Evolutionary conservation across 2,329 filamentous ascomycete species (phyloP).

Genomic region (Proliferodiscus dingleyae): DNA sequence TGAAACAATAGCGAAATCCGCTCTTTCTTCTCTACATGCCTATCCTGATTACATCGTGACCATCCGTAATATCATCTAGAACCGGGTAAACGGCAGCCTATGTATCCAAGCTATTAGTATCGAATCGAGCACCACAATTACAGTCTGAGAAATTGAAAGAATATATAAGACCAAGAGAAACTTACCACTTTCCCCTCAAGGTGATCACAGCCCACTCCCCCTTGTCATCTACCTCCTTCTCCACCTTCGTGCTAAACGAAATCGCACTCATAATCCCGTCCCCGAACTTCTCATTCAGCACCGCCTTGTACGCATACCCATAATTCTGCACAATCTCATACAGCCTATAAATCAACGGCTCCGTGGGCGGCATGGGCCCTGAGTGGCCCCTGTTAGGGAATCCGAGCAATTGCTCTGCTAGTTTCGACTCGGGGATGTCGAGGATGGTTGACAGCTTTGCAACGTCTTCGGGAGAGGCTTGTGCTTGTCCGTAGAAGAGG

Average conservation of each 20-base stretch:
- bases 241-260: slow-evolving; percentile 81
- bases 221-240: slow-evolving; percentile 85
- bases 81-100: slow-evolving; percentile 11
- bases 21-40: not conserved
- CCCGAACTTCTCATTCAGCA: slow-evolving; percentile 91
- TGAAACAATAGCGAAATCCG: no score
- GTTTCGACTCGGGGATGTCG: slow-evolving; percentile 48
- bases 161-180: no score
- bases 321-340: slow-evolving; percentile 98
- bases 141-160: slow-evolving; percentile 58
- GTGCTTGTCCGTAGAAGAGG: slow-evolving; percentile 84
- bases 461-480: slow-evolving; percentile 64
- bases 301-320: slow-evolving; percentile 90
- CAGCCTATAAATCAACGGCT: slow-evolving; percentile 83
- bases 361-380: slow-evolving; percentile 77
- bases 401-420: slow-evolving; percentile 60
- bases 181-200: slow-evolving; percentile 75
- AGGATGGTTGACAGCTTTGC: slow-evolving; percentile 64
- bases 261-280: slow-evolving; percentile 98
- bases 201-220: slow-evolving; percentile 81
- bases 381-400: slow-evolving; percentile 78
- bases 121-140: not conserved
- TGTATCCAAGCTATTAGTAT: not conserved
- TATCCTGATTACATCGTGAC: not conserved
- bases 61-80: slow-evolving; percentile 2